Conservation (phyloP, 2,329 filamentous ascomycete species). For the Botrytis tulipae region DNA sequence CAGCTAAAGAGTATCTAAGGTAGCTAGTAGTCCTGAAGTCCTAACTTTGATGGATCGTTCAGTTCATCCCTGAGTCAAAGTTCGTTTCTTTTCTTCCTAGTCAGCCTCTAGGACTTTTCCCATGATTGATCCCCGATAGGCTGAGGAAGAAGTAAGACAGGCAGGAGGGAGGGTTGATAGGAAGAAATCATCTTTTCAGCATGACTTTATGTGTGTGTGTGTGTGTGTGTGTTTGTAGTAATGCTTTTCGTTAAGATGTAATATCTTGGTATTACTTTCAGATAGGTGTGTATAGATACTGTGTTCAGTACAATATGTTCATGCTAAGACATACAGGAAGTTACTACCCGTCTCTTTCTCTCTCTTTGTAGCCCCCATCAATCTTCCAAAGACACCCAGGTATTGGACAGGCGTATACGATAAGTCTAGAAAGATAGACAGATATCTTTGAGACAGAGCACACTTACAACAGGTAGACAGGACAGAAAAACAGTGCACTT, state of each 20-base stretch:
- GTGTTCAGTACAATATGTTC: background rate
- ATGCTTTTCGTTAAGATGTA: background rate
- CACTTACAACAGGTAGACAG: background rate
- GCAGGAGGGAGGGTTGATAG: background rate
- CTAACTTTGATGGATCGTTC: background rate
- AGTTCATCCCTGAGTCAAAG: conserved; percentile 10
- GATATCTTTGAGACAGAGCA: background rate
- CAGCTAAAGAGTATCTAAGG: background rate
- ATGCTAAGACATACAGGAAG: background rate
- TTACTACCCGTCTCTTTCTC: background rate
- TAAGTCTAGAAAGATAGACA: background rate
- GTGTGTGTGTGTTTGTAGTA: background rate
- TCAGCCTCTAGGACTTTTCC: background rate
- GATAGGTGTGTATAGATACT: background rate
- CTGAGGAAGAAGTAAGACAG: background rate
- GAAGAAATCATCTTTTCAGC: background rate
- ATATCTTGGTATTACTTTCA: background rate
- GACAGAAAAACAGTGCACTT: background rate
- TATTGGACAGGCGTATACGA: background rate
- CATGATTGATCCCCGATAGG: background rate
- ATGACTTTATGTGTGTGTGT: background rate
- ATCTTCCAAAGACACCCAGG: background rate
- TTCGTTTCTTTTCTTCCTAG: background rate
- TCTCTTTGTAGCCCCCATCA: background rate
- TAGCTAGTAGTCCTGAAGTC: background rate